A percentile compares a stretch with the other conserved stretches of the same genome.
Conservation (phyloP, 352 stramenopile species). For the Peronospora tabacina region DNA sequence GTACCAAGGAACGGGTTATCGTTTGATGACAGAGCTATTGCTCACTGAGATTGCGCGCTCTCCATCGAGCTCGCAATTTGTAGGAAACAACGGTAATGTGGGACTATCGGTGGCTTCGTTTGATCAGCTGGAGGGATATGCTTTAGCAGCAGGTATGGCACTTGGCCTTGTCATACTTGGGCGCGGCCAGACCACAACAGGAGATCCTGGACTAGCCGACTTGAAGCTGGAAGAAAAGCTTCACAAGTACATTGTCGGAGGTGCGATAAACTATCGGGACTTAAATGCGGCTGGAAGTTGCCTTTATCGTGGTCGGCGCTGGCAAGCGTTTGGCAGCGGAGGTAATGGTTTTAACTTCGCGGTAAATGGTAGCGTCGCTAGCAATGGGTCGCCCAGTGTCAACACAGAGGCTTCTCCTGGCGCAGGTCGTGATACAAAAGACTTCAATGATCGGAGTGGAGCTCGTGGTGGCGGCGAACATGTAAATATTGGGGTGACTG, state of each 20-base stretch:
- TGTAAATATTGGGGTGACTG: slow-evolving; percentile 94
- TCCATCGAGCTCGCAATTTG: slow-evolving; percentile 63
- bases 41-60: slow-evolving; percentile 93
- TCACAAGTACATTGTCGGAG: slow-evolving; percentile 91
- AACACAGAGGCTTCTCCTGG: slow-evolving; percentile 16
- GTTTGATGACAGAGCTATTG: slow-evolving; percentile 96
- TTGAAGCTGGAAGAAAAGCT: slow-evolving; percentile 95
- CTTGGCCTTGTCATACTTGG: slow-evolving; percentile 94
- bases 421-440: slow-evolving; percentile 62
- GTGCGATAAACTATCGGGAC: slow-evolving; percentile 43
- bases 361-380: slow-evolving; percentile 15
- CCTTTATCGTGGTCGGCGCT: slow-evolving; percentile 64
- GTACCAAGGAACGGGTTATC: slow-evolving; percentile 92
- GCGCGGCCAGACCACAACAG: slow-evolving; percentile 51
- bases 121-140: slow-evolving; percentile 92
- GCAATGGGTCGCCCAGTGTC: slow-evolving; percentile 21
- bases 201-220: slow-evolving; percentile 89
- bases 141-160: slow-evolving; percentile 87
- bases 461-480: slow-evolving; percentile 53
- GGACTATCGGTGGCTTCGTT: slow-evolving; percentile 48
- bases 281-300: slow-evolving; percentile 43
- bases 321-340: slow-evolving; percentile 42
- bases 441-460: slow-evolving; percentile 21
- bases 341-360: slow-evolving; percentile 14
- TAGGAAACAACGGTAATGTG: slow-evolving; percentile 35